Percentiles rank a stretch among this genome's conserved stretches.
These are phyloP conservation scores for Chytridiales sp. DNA, from an alignment of 371 early-diverging fungal genomes.

Conservation along the genomic window DNA sequence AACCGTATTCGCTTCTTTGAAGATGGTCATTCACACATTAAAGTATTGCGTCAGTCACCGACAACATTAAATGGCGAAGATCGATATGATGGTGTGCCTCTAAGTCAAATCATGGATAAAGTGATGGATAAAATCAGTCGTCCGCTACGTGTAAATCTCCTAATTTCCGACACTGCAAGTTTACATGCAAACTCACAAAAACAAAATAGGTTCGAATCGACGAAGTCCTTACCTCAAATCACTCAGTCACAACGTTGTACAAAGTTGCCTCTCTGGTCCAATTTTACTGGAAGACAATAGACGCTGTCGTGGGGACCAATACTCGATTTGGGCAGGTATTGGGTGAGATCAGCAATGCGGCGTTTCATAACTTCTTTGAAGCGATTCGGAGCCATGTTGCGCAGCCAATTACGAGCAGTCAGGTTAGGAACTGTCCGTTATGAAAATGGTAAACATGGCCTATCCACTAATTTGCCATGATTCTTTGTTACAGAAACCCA, in stretches of 20 bases:
- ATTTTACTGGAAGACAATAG: conserved; percentile 71
- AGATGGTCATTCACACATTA: conserved; percentile 8
- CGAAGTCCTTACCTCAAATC: conserved; percentile 71
- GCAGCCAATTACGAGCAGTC: conserved; percentile 60
- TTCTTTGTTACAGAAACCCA: conserved; percentile 52
- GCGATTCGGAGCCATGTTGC: conserved; percentile 64
- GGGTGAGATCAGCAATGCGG: conserved; percentile 63
- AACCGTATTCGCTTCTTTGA: neutral
- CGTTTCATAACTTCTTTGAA: conserved; percentile 70
- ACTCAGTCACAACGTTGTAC: conserved; percentile 67
- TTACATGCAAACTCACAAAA: too few species aligned
- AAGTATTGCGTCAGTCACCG: too few species aligned
- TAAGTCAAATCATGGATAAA: too few species aligned
- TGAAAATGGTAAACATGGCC: neutral
- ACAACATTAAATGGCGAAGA: too few species aligned
- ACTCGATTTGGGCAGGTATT: conserved; percentile 58
- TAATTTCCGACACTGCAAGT: too few species aligned
- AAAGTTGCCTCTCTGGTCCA: conserved; percentile 72
- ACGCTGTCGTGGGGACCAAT: conserved; percentile 57
- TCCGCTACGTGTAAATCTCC: too few species aligned
- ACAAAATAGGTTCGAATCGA: conserved; percentile 76
- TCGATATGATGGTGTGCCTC: too few species aligned
- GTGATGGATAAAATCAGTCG: too few species aligned
- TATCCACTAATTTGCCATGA: neutral
- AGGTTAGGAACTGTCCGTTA: conserved; percentile 42